Evolutionary conservation across 1,284 basidiomycete genomes (phyloP).

Genomic region (Moniliophthora roreri): DNA sequence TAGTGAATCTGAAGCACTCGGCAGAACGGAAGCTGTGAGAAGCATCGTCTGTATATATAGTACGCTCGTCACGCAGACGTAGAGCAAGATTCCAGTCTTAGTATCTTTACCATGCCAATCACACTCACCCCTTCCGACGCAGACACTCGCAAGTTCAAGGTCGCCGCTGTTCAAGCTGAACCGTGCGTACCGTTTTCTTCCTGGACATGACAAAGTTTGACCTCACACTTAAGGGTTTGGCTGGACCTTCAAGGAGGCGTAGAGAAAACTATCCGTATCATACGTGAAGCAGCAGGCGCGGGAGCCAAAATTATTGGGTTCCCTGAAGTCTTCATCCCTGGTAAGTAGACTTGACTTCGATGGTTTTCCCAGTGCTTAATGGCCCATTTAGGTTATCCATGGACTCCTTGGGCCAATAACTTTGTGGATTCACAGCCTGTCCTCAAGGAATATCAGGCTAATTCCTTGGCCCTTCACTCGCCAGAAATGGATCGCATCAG

Average conservation of each 20-base stretch:
- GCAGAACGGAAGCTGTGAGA: background rate
- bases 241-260: constrained; percentile 33
- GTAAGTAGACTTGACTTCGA: constrained; percentile 8
- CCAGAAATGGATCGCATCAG: constrained; percentile 32
- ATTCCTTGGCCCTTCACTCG: constrained; percentile 29
- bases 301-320: constrained; percentile 32
- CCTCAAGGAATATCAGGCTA: constrained; percentile 29
- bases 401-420: constrained; percentile 32
- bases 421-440: constrained; percentile 25
- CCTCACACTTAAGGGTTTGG: constrained; percentile 22
- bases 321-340: constrained; percentile 29
- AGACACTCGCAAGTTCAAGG: constrained; percentile 25
- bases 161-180: constrained; percentile 29
- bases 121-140: constrained; percentile 25
- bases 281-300: constrained; percentile 27
- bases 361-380: background rate
- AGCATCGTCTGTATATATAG: background rate
- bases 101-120: constrained; percentile 21
- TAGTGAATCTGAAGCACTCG: no score
- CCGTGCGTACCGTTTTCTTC: constrained; percentile 19
- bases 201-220: background rate
- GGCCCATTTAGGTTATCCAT: constrained; percentile 26
- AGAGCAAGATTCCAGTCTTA: background rate
- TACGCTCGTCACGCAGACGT: constrained; percentile 16
- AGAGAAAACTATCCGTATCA: constrained; percentile 29